Evolutionary conservation across 257 asterid species (phyloP).

Genomic region (Salvia rosmarinus): DNA sequence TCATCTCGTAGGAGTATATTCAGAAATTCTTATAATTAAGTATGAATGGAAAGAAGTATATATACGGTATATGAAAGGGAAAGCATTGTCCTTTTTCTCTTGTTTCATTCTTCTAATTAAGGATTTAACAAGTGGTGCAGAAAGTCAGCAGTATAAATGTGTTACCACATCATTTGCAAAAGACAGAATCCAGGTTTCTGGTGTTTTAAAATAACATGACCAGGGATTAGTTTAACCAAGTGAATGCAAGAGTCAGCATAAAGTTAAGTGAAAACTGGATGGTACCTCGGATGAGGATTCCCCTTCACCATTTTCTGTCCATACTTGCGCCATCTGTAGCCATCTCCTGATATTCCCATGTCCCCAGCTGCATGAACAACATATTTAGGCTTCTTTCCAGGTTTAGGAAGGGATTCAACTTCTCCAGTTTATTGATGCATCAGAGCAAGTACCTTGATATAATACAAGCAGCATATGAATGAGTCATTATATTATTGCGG

Average conservation of each 20-base stretch:
- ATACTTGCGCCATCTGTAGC: slow-evolving; percentile 96
- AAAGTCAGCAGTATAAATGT: slow-evolving; percentile 10
- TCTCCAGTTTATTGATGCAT: slow-evolving; percentile 52
- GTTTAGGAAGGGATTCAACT: slow-evolving; percentile 52
- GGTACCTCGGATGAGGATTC: slow-evolving; percentile 93
- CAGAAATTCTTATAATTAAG: neutral
- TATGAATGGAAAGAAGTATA: neutral
- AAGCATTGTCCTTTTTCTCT: neutral
- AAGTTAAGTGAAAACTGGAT: slow-evolving; percentile 21
- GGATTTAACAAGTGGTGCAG: slow-evolving; percentile 13
- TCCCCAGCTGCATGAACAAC: slow-evolving; percentile 92
- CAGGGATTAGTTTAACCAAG: slow-evolving; percentile 14
- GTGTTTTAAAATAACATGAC: slow-evolving; percentile 3
- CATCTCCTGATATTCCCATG: slow-evolving; percentile 90
- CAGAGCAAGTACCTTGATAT: slow-evolving; percentile 33
- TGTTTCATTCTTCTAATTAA: no score
- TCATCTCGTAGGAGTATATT: neutral
- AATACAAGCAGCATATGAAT: neutral
- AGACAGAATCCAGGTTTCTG: slow-evolving; percentile 13
- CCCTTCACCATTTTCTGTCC: slow-evolving; percentile 99
- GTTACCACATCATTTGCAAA: slow-evolving; percentile 15
- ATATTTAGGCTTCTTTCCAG: slow-evolving; percentile 75
- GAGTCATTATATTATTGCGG: slow-evolving; percentile 8
- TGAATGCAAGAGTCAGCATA: slow-evolving; percentile 27
- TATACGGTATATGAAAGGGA: neutral